Conservation (phyloP, 2,329 filamentous ascomycete genomes). For the Purpureocillium lavendulum region DNA sequence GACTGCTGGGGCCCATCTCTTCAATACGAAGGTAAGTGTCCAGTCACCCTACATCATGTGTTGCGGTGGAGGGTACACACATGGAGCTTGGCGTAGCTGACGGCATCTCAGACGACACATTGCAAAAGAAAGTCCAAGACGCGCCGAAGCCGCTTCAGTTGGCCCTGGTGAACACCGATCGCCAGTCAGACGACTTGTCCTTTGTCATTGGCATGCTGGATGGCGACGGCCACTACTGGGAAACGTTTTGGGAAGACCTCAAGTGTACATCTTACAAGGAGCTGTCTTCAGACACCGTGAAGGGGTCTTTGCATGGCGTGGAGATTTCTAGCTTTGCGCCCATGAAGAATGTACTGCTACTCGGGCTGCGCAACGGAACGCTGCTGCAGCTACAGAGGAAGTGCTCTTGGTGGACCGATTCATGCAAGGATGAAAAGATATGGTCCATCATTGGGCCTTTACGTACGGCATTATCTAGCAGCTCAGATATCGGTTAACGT, state of each 20-base stretch:
- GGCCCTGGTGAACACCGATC: neutral
- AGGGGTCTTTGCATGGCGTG: no score
- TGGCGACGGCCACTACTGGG: neutral
- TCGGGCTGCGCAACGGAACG: neutral
- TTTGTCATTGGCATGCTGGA: neutral
- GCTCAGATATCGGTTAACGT: no score
- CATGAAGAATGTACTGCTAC: no score
- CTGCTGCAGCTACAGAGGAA: neutral
- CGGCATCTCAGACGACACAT: neutral
- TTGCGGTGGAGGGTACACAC: no score
- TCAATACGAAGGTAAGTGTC: no score
- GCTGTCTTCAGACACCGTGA: neutral
- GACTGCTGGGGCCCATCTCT: no score
- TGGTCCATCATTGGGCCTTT: no score
- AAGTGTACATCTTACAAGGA: neutral
- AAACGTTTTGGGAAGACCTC: neutral
- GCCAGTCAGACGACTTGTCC: neutral
- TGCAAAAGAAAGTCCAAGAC: neutral
- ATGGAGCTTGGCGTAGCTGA: no score
- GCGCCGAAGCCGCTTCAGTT: constrained; percentile 1
- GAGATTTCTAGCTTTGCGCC: no score
- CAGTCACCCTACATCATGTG: no score
- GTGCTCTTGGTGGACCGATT: constrained; percentile 2
- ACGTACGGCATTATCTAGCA: no score
- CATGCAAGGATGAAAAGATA: constrained; percentile 1